A percentile compares a stretch with the other conserved stretches of the same genome.
phyloP scores from a whole-genome alignment of 495 filamentous ascomycete genomes.

The Cryomyces minteri region DNA sequence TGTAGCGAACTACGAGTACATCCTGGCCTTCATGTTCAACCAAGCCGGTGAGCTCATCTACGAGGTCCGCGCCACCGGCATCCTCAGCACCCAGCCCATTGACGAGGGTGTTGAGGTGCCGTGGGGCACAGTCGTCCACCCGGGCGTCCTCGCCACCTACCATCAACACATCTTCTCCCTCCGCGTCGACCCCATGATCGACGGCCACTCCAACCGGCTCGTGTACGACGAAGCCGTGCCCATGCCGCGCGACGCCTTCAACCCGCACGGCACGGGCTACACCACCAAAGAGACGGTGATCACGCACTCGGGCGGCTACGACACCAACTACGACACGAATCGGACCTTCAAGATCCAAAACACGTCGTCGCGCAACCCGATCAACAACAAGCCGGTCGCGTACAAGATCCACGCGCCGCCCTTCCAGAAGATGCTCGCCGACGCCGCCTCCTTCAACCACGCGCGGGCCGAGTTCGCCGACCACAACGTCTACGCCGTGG shows the following conservation, averaged over 20 bases:
- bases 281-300: constrained; percentile 42
- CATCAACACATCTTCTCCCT: constrained; percentile 90
- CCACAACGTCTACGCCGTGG: constrained; percentile 65
- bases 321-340: constrained; percentile 42
- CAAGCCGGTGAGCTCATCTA: constrained; percentile 65
- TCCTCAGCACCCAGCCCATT: constrained; percentile 69
- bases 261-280: constrained; percentile 69
- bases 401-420: constrained; percentile 62
- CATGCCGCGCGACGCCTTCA: constrained; percentile 55
- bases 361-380: constrained; percentile 31
- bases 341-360: constrained; percentile 74
- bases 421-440: constrained; percentile 67
- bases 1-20: constrained; percentile 47
- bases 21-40: constrained; percentile 72
- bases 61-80: constrained; percentile 68
- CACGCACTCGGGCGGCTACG: constrained; percentile 37
- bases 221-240: constrained; percentile 56
- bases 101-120: constrained; percentile 45
- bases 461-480: constrained; percentile 69
- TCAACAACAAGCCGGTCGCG: constrained; percentile 58
- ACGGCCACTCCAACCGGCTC: constrained; percentile 52
- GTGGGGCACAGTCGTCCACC: constrained; percentile 76
- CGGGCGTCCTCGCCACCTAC: constrained; percentile 56
- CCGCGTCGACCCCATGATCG: constrained; percentile 66
- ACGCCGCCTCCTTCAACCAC: constrained; percentile 45